These are phyloP conservation scores for Penicillium brevicompactum DNA, from an alignment of 2,329 filamentous ascomycete species.

Conservation along the genomic window DNA sequence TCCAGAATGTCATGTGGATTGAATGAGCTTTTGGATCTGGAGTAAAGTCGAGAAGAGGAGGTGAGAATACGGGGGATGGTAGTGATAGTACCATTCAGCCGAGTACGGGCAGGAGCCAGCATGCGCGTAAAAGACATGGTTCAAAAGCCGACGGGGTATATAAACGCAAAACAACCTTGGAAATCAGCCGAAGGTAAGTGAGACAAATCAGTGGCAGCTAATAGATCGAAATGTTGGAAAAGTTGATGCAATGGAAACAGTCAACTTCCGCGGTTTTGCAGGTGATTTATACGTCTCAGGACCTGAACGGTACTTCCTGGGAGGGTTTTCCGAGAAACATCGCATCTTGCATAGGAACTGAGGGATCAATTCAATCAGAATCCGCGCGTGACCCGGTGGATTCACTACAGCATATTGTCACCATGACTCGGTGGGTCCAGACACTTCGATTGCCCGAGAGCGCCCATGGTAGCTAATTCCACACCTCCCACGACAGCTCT, in stretches of 20 bases:
- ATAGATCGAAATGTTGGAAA: background rate
- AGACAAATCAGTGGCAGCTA: no score
- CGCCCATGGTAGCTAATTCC: slow-evolving; percentile 26
- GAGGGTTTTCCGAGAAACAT: slow-evolving; percentile 20
- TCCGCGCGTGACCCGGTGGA: slow-evolving; percentile 27
- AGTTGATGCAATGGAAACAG: background rate
- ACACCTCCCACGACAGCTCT: slow-evolving; percentile 20
- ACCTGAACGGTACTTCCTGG: slow-evolving; percentile 18
- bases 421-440: slow-evolving; percentile 29
- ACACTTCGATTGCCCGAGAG: slow-evolving; percentile 17
- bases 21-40: slow-evolving; percentile 19
- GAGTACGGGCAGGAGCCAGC: slow-evolving; percentile 12
- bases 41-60: slow-evolving; percentile 20
- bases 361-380: background rate
- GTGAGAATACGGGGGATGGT: slow-evolving; percentile 5
- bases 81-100: slow-evolving; percentile 9
- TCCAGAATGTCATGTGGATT: slow-evolving; percentile 17
- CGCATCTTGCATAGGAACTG: slow-evolving; percentile 3
- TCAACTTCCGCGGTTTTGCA: slow-evolving; percentile 1
- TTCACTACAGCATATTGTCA: slow-evolving; percentile 21
- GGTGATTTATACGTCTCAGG: slow-evolving; percentile 25
- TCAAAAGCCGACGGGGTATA: background rate
- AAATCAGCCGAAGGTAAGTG: background rate
- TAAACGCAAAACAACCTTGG: background rate
- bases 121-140: slow-evolving; percentile 18